Evolutionary conservation across 148 eudicot species (phyloP).

Genomic region (Pharnaceum exiguum): DNA sequence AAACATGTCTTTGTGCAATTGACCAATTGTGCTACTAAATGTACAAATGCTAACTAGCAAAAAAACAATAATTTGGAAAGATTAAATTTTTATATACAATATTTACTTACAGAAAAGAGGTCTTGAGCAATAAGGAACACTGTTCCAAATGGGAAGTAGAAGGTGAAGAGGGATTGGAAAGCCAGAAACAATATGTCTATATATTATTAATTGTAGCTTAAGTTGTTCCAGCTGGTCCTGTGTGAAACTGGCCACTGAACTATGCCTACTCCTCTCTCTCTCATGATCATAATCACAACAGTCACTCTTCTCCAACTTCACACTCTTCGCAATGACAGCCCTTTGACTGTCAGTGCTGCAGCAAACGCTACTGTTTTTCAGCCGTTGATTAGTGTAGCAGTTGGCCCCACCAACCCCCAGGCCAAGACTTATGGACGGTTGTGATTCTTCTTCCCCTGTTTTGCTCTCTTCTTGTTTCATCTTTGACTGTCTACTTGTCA

Average conservation of each 20-base stretch:
- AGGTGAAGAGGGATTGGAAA: slow-evolving; percentile 31
- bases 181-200: slow-evolving; percentile 30
- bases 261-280: slow-evolving; percentile 16
- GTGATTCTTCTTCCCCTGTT: slow-evolving; percentile 20
- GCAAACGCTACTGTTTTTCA: slow-evolving; percentile 14
- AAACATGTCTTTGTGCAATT: too few species aligned
- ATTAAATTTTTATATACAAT: slow-evolving; percentile 9
- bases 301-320: slow-evolving; percentile 19
- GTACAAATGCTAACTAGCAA: too few species aligned
- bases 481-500: slow-evolving; percentile 26
- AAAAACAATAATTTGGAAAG: neutral
- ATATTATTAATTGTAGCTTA: slow-evolving; percentile 27
- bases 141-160: slow-evolving; percentile 29
- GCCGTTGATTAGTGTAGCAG: slow-evolving; percentile 1
- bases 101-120: slow-evolving; percentile 9
- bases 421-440: slow-evolving; percentile 36
- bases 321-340: too few species aligned
- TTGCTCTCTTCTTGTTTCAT: slow-evolving; percentile 4
- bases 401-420: slow-evolving; percentile 35
- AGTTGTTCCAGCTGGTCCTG: slow-evolving; percentile 37
- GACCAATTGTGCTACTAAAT: too few species aligned
- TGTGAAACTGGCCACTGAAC: slow-evolving; percentile 29
- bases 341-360: neutral
- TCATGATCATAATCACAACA: slow-evolving; percentile 14
- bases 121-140: slow-evolving; percentile 6